Base-by-base conservation (phyloP, 257 asterid species). In the Buddleja alternifolia region DNA sequence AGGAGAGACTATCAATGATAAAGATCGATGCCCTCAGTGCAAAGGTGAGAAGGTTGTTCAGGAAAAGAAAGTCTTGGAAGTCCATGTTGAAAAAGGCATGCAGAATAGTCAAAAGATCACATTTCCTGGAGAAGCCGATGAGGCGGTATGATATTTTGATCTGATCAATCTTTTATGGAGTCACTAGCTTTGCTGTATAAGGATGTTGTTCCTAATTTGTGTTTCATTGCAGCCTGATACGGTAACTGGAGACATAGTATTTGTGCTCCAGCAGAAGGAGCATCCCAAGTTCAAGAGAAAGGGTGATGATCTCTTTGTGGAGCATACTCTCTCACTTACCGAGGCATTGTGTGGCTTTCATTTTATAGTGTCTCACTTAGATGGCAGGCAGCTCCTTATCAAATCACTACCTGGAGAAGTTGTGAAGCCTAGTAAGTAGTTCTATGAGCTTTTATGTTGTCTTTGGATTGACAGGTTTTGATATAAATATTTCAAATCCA, bases 41-140 rank as follows among this genome's bases (percentile, higher is more conserved):
- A 84, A 81, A 71, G 89, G 86, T 20, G 86, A 84, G 64, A 84
- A 84, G 71, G 89, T 84, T 3, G 84, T 81, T 3, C 86, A 73
- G 63, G 84, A 81, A 36, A 84, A 84, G 81, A 84, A 84, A 65
- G 89, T 81, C 6, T 34, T 84, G 77, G 89, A 84, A 67, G 86
- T 81, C 45, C 83, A 81, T 41, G 89, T 84, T 2, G 89, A 84
- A 40, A 84, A 84, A 73, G 86, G 86, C 7, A 83, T 83, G 88
- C 86, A 83, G 72, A 78, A 83, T 7, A 78, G 79, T 0, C 88
- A 83, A 70, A 83, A 80, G 66, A 73, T 80, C 10, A 83, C 83
- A 1, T 83, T 83, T 80, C 85, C 83, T 0, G 88, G 88, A 11
- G 84, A 83, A 50, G 88, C 88, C 23, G 88, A 83, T 46, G 86